A percentile compares a stretch with the other conserved stretches of the same genome.
Conservation (phyloP, 2,329 filamentous ascomycete species). For the Stenocarpella maydis region DNA sequence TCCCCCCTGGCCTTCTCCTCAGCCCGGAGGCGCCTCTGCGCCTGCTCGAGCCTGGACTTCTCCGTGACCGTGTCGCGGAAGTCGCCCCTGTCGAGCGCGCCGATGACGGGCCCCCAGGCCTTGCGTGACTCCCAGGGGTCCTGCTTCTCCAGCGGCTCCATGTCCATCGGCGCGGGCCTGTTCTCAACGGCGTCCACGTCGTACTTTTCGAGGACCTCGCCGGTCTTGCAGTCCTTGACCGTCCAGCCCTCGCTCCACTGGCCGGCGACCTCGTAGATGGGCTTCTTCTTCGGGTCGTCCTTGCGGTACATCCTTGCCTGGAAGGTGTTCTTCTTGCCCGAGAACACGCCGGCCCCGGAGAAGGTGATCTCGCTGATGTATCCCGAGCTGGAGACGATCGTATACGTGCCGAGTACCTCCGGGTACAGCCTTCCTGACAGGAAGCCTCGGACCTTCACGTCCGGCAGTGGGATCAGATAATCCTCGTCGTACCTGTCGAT, state of each 20-base stretch:
- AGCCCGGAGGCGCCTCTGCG: conserved; percentile 78
- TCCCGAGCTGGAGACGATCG: conserved; percentile 54
- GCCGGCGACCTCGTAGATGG: conserved; percentile 50
- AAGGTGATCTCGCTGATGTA: conserved; percentile 57
- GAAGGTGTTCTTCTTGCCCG: conserved; percentile 57
- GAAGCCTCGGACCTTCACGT: conserved; percentile 57
- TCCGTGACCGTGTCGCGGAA: conserved; percentile 75
- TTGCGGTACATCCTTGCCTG: conserved; percentile 52
- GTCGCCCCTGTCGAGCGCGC: conserved; percentile 75
- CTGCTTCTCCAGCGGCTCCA: conserved; percentile 70
- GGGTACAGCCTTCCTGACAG: conserved; percentile 57
- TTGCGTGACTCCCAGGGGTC: conserved; percentile 81
- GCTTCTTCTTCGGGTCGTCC: conserved; percentile 46
- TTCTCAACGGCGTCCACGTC: conserved; percentile 47
- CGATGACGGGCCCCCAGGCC: conserved; percentile 82
- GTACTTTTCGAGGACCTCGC: conserved; percentile 47
- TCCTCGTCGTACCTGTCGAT: conserved; percentile 59
- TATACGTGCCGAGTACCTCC: conserved; percentile 55
- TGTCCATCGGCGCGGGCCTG: conserved; percentile 44
- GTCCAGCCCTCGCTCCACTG: conserved; percentile 55
- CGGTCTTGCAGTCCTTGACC: conserved; percentile 44
- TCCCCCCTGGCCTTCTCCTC: conserved; percentile 64
- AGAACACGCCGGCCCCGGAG: conserved; percentile 53
- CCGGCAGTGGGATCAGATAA: conserved; percentile 57
- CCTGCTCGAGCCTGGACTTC: conserved; percentile 84